Percentiles rank a stretch among this genome's conserved stretches.
Conservation (phyloP, 805 yeast genomes). For the Lachancea sp. region DNA sequence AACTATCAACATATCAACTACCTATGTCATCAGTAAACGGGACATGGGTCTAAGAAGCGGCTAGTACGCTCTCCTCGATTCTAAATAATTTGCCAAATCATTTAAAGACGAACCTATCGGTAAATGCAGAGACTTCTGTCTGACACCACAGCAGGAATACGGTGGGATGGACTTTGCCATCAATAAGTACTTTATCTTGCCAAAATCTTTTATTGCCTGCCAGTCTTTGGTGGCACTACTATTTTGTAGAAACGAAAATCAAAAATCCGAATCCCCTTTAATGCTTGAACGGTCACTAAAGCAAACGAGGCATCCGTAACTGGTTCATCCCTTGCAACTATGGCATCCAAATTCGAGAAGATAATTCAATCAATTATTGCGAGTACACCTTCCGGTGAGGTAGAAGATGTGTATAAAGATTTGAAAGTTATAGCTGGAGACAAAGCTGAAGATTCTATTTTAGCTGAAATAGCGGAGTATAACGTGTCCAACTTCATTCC, state of each 20-base stretch:
- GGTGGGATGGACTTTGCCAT: too few relatives aligned
- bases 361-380: conserved; percentile 25
- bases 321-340: background rate
- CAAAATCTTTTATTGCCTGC: background rate
- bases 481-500: conserved; percentile 36
- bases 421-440: conserved; percentile 40
- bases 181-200: background rate
- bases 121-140: too few relatives aligned
- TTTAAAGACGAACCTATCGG: too few relatives aligned
- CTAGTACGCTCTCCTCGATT: background rate
- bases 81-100: too few relatives aligned
- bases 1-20: background rate
- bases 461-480: conserved; percentile 36
- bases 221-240: too few relatives aligned
- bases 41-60: background rate
- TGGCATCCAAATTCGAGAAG: conserved; percentile 20
- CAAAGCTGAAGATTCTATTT: conserved; percentile 31
- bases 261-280: conserved; percentile 4
- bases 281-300: background rate
- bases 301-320: background rate
- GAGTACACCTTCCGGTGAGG: conserved; percentile 34
- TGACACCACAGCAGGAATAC: too few relatives aligned
- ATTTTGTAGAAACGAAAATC: background rate
- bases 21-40: background rate
- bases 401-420: conserved; percentile 34